These are phyloP conservation scores for Pyrus betulifolia DNA, from an alignment of 306 rosid species.

Conservation along the genomic window DNA sequence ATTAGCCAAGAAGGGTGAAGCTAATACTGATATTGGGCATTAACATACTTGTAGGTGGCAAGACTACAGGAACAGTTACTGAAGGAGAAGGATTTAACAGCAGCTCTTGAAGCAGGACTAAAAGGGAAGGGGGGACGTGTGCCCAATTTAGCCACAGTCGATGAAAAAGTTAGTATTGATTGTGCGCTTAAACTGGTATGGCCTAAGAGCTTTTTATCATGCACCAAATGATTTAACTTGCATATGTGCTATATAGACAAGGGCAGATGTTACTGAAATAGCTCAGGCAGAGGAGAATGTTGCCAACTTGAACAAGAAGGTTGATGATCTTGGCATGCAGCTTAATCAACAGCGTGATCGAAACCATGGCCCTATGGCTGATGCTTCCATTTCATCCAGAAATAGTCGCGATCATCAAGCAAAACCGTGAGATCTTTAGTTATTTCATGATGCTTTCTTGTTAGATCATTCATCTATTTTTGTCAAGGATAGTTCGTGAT, in stretches of 20 bases:
- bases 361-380: conserved; percentile 17
- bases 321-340: conserved; percentile 47
- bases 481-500: too few relatives aligned
- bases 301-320: conserved; percentile 45
- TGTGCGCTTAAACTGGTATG: conserved; percentile 9
- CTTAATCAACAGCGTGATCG: conserved; percentile 41
- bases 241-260: conserved; percentile 46
- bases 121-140: conserved; percentile 26
- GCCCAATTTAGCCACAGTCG: conserved; percentile 32
- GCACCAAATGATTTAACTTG: conserved; percentile 13
- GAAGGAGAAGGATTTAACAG: conserved; percentile 56
- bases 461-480: neutral
- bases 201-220: conserved; percentile 14
- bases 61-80: conserved; percentile 60
- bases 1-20: neutral
- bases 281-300: conserved; percentile 51
- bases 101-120: conserved; percentile 56
- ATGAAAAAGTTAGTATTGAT: conserved; percentile 38
- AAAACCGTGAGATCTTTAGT: conserved; percentile 44
- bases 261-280: conserved; percentile 63
- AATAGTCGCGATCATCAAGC: conserved; percentile 25
- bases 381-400: conserved; percentile 8
- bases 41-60: conserved; percentile 45
- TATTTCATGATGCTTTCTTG: neutral
- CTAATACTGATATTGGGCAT: neutral